A percentile compares a stretch with the other conserved stretches of the same genome.
phyloP scores from a whole-genome alignment of 805 yeast genomes.

The Maudiozyma serrabonitensis region DNA sequence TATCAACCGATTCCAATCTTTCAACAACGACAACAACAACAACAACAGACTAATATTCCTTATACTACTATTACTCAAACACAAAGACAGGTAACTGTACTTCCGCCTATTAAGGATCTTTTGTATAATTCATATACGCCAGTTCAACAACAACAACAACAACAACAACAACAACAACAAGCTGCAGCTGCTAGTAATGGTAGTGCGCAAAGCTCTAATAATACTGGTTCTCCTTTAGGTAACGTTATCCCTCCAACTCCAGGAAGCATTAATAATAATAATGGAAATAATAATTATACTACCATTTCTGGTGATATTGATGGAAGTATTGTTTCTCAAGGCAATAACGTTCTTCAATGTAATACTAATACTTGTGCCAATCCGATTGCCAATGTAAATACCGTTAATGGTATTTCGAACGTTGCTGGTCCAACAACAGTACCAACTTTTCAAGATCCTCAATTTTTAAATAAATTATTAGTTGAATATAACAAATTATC shows the following conservation, averaged over 20 bases:
- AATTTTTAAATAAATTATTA: not conserved
- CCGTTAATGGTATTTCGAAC: not conserved
- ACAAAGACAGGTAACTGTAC: not conserved
- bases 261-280: not conserved
- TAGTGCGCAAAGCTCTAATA: not conserved
- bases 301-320: not conserved
- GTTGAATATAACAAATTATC: not conserved
- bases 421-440: not conserved
- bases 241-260: not conserved
- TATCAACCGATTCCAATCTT: not conserved
- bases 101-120: not conserved
- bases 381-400: not conserved
- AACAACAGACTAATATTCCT: not conserved
- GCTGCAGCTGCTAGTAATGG: not conserved
- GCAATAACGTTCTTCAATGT: not conserved
- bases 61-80: not conserved
- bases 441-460: not conserved
- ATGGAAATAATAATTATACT: not conserved
- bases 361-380: not conserved
- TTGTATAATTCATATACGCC: not conserved
- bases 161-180: not conserved
- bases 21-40: not conserved
- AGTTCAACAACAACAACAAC: not conserved
- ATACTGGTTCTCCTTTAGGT: not conserved
- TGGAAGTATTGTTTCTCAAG: not conserved